Base-by-base conservation (phyloP, 768 basidiomycete genomes). In the Agaricus blazei region DNA sequence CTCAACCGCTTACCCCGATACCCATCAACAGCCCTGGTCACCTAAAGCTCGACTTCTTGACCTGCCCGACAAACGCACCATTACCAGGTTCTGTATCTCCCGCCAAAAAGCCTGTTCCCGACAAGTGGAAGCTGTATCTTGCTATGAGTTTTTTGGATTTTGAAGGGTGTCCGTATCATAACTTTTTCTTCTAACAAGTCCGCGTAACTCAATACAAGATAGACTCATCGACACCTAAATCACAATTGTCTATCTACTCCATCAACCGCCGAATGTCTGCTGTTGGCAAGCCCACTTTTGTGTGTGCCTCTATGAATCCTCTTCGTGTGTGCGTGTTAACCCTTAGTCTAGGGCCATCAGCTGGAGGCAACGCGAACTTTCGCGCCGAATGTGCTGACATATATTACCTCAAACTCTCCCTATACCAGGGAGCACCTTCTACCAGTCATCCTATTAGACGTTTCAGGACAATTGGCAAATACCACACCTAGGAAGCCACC, bases 91-190 rank as follows among this genome's bases (percentile, higher is more conserved):
- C 62, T 58, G 44, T 34, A 57, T 51, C 56, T 52, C 58, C 59
- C 36, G 41, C 59, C 54, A 56, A 54, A 56, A 57, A 60, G 41
- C 54, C 45, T 28, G 48, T 51, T 9, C 52, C 44, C 19, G 72
- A 65, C 53, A 69, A 48, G 24, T 69, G 61, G 24, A 70, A 56
- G 40, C 66, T 82, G 9, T 81, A 78, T 60, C 65, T 90, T 5
- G 72, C 77, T 9, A 73, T 76, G 23, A 78, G 73, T 48, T 81
- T 75, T 57, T 66, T 85, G n/a, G 78, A 88, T 56, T 82, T 84
- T 47, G 77, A 75, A 46, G 77, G 84, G 57, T 85, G 87, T 88
- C 66, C 59, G 80, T 58, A 37, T 52, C 34, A 27, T 27, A 46
- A 54, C 19, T 4, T 0, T 48, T 5, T 26, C n/a, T 34, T 9